phyloP scores from a whole-genome alignment of 257 asterid genomes.

The Phtheirospermum japonicum region DNA sequence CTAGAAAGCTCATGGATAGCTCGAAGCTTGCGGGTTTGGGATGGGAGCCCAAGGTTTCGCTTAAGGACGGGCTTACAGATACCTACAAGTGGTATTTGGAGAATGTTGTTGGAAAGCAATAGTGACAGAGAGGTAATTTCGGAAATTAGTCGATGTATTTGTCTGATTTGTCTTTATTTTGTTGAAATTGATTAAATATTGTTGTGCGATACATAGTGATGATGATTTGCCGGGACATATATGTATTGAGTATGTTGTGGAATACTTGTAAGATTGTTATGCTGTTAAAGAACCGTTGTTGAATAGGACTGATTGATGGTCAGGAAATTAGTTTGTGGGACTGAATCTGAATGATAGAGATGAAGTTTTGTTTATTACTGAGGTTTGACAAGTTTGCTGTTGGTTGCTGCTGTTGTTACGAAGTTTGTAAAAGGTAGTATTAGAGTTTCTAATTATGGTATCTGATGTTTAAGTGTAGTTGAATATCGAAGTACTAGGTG shows the following conservation, averaged over 20 bases:
- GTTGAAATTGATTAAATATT: constrained; percentile 12
- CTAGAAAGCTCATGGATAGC: constrained; percentile 95
- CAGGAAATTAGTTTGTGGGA: no score
- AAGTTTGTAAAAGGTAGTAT: no score
- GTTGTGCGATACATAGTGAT: constrained; percentile 7
- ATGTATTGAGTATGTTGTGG: neutral
- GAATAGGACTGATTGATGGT: neutral
- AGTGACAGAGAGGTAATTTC: constrained; percentile 35
- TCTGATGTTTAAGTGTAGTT: neutral
- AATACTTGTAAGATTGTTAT: neutral
- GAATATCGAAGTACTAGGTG: neutral
- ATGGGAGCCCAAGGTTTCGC: constrained; percentile 76
- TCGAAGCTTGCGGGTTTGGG: constrained; percentile 76
- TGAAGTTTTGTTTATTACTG: no score
- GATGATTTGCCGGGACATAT: neutral
- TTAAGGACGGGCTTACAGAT: constrained; percentile 64
- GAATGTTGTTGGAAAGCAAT: constrained; percentile 43
- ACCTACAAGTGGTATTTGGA: constrained; percentile 86
- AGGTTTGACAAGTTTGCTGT: no score
- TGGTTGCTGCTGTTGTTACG: no score
- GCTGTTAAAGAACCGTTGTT: neutral
- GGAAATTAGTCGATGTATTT: neutral
- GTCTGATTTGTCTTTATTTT: neutral
- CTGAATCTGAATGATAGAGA: no score
- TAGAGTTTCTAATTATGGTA: no score